These are phyloP conservation scores for Oryza meyeriana DNA, from an alignment of 176 grass and related monocot genomes.

Conservation along the genomic window DNA sequence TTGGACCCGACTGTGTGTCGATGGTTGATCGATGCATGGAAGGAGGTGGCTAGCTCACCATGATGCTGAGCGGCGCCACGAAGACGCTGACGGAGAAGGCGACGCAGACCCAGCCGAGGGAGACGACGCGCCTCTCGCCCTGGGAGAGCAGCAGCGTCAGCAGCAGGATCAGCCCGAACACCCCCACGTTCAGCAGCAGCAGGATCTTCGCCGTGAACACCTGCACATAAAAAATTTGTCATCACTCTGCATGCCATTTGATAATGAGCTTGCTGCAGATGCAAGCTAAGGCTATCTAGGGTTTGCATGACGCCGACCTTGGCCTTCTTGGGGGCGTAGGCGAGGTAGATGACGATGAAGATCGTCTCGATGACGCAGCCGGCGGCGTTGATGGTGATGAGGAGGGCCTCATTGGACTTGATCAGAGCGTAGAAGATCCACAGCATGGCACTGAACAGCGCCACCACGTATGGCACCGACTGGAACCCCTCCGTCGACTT, in stretches of 20 bases:
- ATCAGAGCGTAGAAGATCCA: constrained; percentile 85
- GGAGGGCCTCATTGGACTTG: constrained; percentile 56
- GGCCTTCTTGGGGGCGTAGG: constrained; percentile 51
- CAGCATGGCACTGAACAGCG: constrained; percentile 68
- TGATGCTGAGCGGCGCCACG: constrained; percentile 73
- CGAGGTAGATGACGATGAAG: constrained; percentile 68
- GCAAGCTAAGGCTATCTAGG: background rate
- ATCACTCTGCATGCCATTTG: too few species aligned
- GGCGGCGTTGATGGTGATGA: constrained; percentile 72
- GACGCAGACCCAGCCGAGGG: constrained; percentile 78
- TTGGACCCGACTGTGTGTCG: too few species aligned
- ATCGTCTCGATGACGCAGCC: constrained; percentile 69
- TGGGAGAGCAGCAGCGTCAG: constrained; percentile 41
- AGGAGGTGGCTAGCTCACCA: constrained; percentile 36
- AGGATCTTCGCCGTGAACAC: constrained; percentile 66
- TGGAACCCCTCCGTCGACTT: constrained; percentile 77
- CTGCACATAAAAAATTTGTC: background rate
- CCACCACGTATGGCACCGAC: constrained; percentile 74
- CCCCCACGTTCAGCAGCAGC: constrained; percentile 47
- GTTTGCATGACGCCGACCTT: background rate
- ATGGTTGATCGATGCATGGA: background rate
- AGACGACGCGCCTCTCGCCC: constrained; percentile 26
- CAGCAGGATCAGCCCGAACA: constrained; percentile 59
- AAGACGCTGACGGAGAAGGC: constrained; percentile 73
- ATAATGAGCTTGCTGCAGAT: background rate